Percentiles rank a stretch among this genome's conserved stretches.
These are phyloP conservation scores for Ormosia semicastrata DNA, from an alignment of 306 rosid species.

Conservation along the genomic window DNA sequence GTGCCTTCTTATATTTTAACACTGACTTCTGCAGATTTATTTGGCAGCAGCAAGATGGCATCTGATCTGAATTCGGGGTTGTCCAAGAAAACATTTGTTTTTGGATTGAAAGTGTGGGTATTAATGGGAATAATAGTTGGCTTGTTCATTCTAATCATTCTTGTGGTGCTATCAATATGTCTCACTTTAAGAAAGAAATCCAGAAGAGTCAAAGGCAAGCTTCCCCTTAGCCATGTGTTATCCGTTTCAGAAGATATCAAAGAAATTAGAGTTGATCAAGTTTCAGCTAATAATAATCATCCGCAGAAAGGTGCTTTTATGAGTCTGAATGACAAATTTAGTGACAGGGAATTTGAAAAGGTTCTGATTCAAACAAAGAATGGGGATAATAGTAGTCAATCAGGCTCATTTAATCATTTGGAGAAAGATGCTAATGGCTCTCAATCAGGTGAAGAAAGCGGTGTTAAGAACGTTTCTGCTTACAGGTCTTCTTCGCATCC, in stretches of 20 bases:
- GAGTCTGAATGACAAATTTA: conserved; percentile 57
- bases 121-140: conserved; percentile 73
- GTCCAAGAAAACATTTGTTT: conserved; percentile 67
- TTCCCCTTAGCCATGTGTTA: conserved; percentile 56
- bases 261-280: conserved; percentile 83
- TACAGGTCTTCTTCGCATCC: conserved; percentile 50
- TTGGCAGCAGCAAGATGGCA: conserved; percentile 53
- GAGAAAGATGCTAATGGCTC: conserved; percentile 63
- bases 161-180: conserved; percentile 69
- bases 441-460: conserved; percentile 69
- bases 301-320: conserved; percentile 39
- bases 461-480: conserved; percentile 41
- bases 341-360: conserved; percentile 67
- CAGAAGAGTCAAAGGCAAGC: conserved; percentile 58
- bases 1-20: conserved; percentile 18
- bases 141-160: conserved; percentile 66
- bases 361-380: conserved; percentile 56
- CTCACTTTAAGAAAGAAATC: conserved; percentile 76
- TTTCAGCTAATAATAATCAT: conserved; percentile 51
- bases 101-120: conserved; percentile 80
- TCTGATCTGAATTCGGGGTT: conserved; percentile 71
- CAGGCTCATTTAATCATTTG: conserved; percentile 60
- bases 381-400: conserved; percentile 67
- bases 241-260: conserved; percentile 81
- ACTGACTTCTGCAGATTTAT: conserved; percentile 38